Base-by-base conservation (phyloP, 2,329 filamentous ascomycete genomes). In the Ceratocystis harringtonii region DNA sequence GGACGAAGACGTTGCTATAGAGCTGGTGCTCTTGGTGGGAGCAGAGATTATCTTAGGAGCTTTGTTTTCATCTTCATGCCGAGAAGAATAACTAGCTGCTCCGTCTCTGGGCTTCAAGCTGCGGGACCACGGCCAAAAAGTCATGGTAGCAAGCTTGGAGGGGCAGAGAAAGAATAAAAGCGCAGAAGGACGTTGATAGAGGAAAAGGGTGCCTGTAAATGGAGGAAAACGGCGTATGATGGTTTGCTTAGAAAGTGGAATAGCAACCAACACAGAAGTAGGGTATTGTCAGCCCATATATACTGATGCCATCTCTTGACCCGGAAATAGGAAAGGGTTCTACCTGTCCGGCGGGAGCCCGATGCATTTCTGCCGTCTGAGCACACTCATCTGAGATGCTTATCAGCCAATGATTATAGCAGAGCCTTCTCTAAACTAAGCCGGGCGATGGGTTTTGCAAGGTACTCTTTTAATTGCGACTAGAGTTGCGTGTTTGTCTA, bases 11-110 rank as follows among this genome's bases (percentile, higher is more conserved):
- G 61, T 65, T 50, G 61, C 62, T 50, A 36, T 55, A 5, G 48
- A 48, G 60, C 25, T 45, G 48, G 66, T 61, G 58, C 55, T 64
- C 22, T 58, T 66, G 45, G 64, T 36, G 28, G 10, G 52, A 12
- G 41, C 52, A 22, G 6, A 44, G 12, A 36, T 32, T 17, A 10
- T 28, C 43, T 64, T 66, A 25, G 30, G 48, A 8, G n/a, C 17
- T 17, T 44, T 30, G 36, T 12, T 55, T 15, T 63, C 55, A 15
- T 64, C 45, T 3, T 61, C 62, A 36, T 60, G 50, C 5, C 44
- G 55, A 10, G 19, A 58, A n/a, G 45, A 44, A 62, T 12, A 22
- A 8, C 32, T 62, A 57, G 5, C 32, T 15, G 22, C 28, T n/a
- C 19, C 25, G 41, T 22, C 52, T 17, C 2, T 30, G 22, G 52